Evolutionary conservation across 768 basidiomycete species (phyloP), one percentile per base, ranked within the genome.

Genomic region (Boletus patriciae): DNA sequence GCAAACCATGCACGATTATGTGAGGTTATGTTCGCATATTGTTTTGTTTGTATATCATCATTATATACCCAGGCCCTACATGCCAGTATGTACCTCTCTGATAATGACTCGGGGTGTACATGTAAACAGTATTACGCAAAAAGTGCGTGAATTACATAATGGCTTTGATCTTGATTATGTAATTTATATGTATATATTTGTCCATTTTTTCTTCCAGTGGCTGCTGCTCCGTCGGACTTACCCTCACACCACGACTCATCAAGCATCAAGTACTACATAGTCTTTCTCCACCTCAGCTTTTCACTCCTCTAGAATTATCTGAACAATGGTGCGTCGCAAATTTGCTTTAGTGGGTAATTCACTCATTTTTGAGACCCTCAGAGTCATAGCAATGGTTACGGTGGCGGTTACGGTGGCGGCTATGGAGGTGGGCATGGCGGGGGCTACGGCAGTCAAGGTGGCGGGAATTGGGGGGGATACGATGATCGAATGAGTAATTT

Each of bases 401-500:
- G 74, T 58, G 70, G 76, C 12, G 68, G 72, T 27, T 43, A 52
- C 12, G 50, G 41, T 3, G 38, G 74, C 16, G 74, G 76, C 2
- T 62, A 66, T 18, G 60, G 62, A 0, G 66, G 66, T 2, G 63
- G 65, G 1, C 33, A 51, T 10, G 50, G 41, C 3, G 38, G 38
- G 18, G 70, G 73, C 46, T 61, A 67, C 25, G 58, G 71, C 21
- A 58, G 66, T 33, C 70, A 73, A 21, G 67, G 67, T 21, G 55
- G 66, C 3, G 67, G 70, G n/a, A 64, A 64, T 41, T 74, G 74
- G 46, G 74, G 74, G 0, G 76, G 77, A 25, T 59, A 68, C 16
- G 74, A 76, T 8, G 90, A 93, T 72, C 85, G 78, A 66, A 93
- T 94, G 90, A 78, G 83, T 48, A 81, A 80, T 68, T 83, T 98